These are phyloP conservation scores for Colletotrichum lindemuthianum DNA, from an alignment of 2,329 filamentous ascomycete species.

Conservation along the genomic window DNA sequence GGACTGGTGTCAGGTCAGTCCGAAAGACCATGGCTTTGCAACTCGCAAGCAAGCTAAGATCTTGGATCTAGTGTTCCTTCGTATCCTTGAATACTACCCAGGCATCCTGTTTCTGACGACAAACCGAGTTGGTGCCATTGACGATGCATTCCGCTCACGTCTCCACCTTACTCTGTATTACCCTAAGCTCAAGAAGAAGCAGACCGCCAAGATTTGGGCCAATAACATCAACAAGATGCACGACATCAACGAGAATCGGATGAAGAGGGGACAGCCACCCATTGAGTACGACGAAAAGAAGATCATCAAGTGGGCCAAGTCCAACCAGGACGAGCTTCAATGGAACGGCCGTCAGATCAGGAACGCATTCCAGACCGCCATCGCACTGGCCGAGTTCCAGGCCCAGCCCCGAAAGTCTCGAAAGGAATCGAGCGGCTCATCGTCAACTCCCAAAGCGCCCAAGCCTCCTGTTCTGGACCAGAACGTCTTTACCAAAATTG, in stretches of 20 bases:
- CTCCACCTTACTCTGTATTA: slow-evolving; percentile 50
- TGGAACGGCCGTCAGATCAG: slow-evolving; percentile 57
- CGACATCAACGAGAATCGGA: slow-evolving; percentile 6
- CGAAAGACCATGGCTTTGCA: too few species aligned
- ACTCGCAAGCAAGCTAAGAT: neutral
- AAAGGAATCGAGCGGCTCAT: neutral
- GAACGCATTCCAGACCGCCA: slow-evolving; percentile 56
- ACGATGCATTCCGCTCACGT: slow-evolving; percentile 56
- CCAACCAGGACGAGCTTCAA: slow-evolving; percentile 26
- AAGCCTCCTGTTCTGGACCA: slow-evolving; percentile 1
- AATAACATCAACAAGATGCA: slow-evolving; percentile 10
- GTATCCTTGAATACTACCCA: slow-evolving; percentile 60
- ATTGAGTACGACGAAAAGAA: slow-evolving; percentile 5
- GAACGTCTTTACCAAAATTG: slow-evolving; percentile 1
- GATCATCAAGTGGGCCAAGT: slow-evolving; percentile 14
- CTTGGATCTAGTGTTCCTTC: slow-evolving; percentile 49
- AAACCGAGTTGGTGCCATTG: slow-evolving; percentile 58
- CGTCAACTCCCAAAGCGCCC: neutral
- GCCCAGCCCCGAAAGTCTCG: slow-evolving; percentile 38
- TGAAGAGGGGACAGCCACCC: neutral
- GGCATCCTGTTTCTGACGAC: slow-evolving; percentile 63
- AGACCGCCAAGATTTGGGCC: slow-evolving; percentile 36
- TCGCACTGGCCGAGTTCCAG: slow-evolving; percentile 55
- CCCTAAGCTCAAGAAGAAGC: slow-evolving; percentile 36
- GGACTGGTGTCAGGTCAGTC: slow-evolving; percentile 12